A percentile compares a stretch with the other conserved stretches of the same genome.
Evolutionary conservation across 129 eudicot genomes (phyloP).

Genomic region (Arctium lappa): DNA sequence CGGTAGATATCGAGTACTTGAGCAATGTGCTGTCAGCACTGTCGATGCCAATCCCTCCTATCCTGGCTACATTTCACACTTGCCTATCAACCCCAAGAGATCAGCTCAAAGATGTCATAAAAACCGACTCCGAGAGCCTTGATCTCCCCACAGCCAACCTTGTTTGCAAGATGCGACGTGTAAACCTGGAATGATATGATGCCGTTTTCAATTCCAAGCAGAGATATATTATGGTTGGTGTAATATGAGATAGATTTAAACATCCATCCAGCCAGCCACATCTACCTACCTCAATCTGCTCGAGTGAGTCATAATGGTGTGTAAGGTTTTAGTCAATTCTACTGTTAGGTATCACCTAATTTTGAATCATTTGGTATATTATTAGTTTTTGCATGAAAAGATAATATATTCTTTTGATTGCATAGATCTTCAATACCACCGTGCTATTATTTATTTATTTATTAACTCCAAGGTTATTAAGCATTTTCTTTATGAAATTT

Average conservation of each 20-base stretch:
- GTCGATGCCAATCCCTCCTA: constrained; percentile 84
- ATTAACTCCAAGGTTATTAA: too few species aligned
- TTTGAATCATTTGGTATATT: not conserved
- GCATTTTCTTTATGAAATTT: not conserved
- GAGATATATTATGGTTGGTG: not conserved
- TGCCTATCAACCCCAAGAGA: constrained; percentile 84
- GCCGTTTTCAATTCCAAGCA: not conserved
- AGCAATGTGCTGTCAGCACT: constrained; percentile 94
- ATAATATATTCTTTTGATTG: not conserved
- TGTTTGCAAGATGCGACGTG: constrained; percentile 91
- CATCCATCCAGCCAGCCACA: not conserved
- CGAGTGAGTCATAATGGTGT: not conserved
- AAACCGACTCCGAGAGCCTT: constrained; percentile 62
- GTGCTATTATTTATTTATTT: not conserved
- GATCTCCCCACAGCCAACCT: constrained; percentile 91
- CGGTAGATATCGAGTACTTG: constrained; percentile 87
- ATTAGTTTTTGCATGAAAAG: not conserved
- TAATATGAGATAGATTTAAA: too few species aligned
- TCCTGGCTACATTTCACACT: constrained; percentile 77
- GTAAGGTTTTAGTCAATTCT: not conserved
- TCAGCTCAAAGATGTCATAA: constrained; percentile 75
- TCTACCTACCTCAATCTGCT: not conserved
- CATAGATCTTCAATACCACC: not conserved
- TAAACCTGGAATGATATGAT: constrained; percentile 46
- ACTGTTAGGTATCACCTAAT: not conserved